A percentile compares a stretch with the other conserved stretches of the same genome.
Conservation (phyloP, 805 yeast genomes). For the Kodamaea restingae region DNA sequence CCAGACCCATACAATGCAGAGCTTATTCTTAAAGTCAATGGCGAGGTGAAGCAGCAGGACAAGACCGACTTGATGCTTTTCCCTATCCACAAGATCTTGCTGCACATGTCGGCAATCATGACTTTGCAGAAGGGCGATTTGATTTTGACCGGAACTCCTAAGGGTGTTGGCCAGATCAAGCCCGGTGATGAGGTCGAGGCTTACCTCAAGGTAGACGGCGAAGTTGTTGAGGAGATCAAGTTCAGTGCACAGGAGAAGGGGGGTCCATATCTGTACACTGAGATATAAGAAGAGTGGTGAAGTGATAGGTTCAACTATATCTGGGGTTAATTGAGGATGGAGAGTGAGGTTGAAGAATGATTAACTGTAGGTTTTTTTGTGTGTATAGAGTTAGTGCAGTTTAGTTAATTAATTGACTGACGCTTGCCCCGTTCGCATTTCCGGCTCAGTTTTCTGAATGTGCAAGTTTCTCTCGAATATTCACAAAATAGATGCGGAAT, state of each 20-base stretch:
- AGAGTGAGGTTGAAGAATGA: too few species aligned
- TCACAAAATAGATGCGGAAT: too few species aligned
- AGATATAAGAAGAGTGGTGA: conserved; percentile 17
- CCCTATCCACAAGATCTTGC: conserved; percentile 75
- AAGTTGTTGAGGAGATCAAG: conserved; percentile 51
- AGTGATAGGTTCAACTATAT: not conserved
- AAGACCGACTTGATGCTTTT: conserved; percentile 80
- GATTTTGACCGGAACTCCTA: conserved; percentile 93
- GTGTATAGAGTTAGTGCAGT: too few species aligned
- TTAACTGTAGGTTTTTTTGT: too few species aligned
- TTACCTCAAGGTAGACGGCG: conserved; percentile 52
- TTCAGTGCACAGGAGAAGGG: conserved; percentile 52
- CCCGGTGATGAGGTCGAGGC: conserved; percentile 81
- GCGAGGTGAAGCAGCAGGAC: conserved; percentile 66
- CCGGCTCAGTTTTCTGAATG: too few species aligned
- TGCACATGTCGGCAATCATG: conserved; percentile 83
- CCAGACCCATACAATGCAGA: conserved; percentile 71
- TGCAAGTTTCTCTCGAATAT: too few species aligned
- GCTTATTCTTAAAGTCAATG: conserved; percentile 65
- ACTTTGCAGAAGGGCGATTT: conserved; percentile 88
- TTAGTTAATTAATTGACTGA: too few species aligned
- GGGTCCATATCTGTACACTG: conserved; percentile 40
- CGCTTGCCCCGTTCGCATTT: too few species aligned
- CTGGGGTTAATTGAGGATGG: too few species aligned
- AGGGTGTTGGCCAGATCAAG: conserved; percentile 83